Conservation (phyloP, 805 yeast genomes). For the Debaryomyces castellii region DNA sequence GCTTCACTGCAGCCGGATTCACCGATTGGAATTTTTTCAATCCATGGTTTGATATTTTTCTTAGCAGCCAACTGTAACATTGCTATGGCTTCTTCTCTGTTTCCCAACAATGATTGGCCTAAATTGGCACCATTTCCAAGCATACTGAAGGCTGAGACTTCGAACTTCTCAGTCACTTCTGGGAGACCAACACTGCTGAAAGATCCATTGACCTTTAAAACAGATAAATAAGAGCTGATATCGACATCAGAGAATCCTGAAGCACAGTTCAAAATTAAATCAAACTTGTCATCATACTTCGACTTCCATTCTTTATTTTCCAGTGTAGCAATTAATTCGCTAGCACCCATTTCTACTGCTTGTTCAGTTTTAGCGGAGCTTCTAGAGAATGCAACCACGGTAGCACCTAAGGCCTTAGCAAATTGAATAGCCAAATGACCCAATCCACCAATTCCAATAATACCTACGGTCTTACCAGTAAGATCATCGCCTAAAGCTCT, state of each 20-base stretch:
- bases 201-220: slow-evolving; percentile 21
- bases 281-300: slow-evolving; percentile 36
- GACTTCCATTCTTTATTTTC: slow-evolving; percentile 45
- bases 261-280: slow-evolving; percentile 54
- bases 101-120: slow-evolving; percentile 32
- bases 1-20: slow-evolving; percentile 31
- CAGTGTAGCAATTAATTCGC: slow-evolving; percentile 46
- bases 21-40: slow-evolving; percentile 34
- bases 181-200: slow-evolving; percentile 30
- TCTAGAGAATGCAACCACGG: slow-evolving; percentile 47
- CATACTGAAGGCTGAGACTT: slow-evolving; percentile 16
- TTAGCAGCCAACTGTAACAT: slow-evolving; percentile 40
- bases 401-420: slow-evolving; percentile 65
- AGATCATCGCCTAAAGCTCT: slow-evolving; percentile 35
- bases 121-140: slow-evolving; percentile 23
- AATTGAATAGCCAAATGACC: slow-evolving; percentile 63
- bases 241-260: slow-evolving; percentile 51
- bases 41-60: slow-evolving; percentile 31
- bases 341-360: slow-evolving; percentile 31
- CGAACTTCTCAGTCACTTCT: slow-evolving; percentile 18
- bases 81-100: slow-evolving; percentile 31
- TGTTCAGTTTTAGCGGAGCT: slow-evolving; percentile 29
- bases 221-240: slow-evolving; percentile 43
- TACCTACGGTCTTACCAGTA: slow-evolving; percentile 44
- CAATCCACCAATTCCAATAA: slow-evolving; percentile 66